Conservation (phyloP, 176 grass and related monocot genomes). For the Rhipidocladum racemiflorum region DNA sequence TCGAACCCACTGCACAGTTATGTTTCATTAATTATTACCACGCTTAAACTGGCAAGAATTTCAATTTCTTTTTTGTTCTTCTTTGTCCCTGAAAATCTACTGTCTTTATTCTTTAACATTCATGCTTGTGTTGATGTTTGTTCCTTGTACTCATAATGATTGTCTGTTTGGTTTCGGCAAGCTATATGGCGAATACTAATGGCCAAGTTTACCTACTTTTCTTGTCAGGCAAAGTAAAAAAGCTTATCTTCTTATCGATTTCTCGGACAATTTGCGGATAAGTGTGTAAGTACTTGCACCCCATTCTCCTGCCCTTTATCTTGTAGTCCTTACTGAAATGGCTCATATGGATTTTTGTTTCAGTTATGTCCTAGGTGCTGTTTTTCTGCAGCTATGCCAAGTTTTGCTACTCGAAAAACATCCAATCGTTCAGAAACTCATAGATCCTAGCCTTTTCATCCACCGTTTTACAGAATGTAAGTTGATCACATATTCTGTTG, state of each 20-base stretch:
- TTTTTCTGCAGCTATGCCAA: conserved; percentile 94
- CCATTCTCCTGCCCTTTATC: conserved; percentile 3
- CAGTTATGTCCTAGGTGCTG: conserved; percentile 91
- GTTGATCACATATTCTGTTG: conserved; percentile 26
- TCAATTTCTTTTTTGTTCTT: background rate
- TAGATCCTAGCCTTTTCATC: conserved; percentile 97
- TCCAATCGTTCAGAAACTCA: conserved; percentile 78
- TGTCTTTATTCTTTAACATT: background rate
- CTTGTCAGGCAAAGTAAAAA: conserved; percentile 77
- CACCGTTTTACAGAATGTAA: conserved; percentile 93
- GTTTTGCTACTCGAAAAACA: conserved; percentile 59
- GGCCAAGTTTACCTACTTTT: conserved; percentile 23
- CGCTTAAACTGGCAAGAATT: background rate
- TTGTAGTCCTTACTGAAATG: conserved; percentile 10
- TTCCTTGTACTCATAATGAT: background rate
- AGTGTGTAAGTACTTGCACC: conserved; percentile 59
- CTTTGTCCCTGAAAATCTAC: background rate
- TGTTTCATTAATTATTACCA: conserved; percentile 1
- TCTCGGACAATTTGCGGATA: conserved; percentile 80
- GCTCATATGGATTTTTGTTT: conserved; percentile 44
- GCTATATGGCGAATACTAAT: conserved; percentile 22
- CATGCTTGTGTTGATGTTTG: background rate
- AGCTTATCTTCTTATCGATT: conserved; percentile 92
- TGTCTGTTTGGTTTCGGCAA: background rate
- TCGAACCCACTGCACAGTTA: background rate